Percentiles rank a stretch among this genome's conserved stretches.
Conservation (phyloP, 257 asterid genomes). For the Haberlea rhodopensis region DNA sequence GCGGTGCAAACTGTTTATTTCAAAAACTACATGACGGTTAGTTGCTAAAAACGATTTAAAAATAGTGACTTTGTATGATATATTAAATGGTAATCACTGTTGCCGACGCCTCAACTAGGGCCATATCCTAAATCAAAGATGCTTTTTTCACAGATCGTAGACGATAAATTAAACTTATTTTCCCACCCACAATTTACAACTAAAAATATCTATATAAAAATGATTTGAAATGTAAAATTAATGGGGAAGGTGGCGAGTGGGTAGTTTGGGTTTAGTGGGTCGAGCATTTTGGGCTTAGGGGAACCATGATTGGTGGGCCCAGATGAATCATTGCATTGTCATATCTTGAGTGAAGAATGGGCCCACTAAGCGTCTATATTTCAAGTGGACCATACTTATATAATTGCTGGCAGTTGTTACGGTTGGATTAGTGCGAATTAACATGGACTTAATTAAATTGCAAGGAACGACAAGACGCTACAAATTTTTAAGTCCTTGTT, state of each 20-base stretch:
- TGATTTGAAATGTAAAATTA: slow-evolving; percentile 17
- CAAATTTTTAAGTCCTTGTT: neutral
- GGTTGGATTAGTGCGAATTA: slow-evolving; percentile 16
- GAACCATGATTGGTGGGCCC: slow-evolving; percentile 50
- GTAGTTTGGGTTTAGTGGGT: slow-evolving; percentile 39
- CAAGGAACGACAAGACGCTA: neutral
- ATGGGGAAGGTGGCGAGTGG: slow-evolving; percentile 9
- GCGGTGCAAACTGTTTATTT: too few species aligned
- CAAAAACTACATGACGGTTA: too few species aligned
- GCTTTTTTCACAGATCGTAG: neutral
- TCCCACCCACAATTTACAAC: neutral
- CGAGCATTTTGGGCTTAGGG: slow-evolving; percentile 49
- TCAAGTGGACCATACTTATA: slow-evolving; percentile 31
- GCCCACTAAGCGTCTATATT: slow-evolving; percentile 32
- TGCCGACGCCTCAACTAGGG: slow-evolving; percentile 1
- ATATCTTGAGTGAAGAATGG: slow-evolving; percentile 32
- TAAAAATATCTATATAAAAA: slow-evolving; percentile 8
- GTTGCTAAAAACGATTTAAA: too few species aligned
- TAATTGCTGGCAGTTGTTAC: slow-evolving; percentile 35
- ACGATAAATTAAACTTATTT: neutral
- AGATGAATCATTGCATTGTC: slow-evolving; percentile 43
- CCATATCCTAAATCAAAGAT: neutral
- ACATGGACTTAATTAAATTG: neutral
- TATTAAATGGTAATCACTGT: too few species aligned
- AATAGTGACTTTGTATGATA: too few species aligned